Base-by-base conservation (phyloP, 768 basidiomycete species). In the Tephrocybe sp. region DNA sequence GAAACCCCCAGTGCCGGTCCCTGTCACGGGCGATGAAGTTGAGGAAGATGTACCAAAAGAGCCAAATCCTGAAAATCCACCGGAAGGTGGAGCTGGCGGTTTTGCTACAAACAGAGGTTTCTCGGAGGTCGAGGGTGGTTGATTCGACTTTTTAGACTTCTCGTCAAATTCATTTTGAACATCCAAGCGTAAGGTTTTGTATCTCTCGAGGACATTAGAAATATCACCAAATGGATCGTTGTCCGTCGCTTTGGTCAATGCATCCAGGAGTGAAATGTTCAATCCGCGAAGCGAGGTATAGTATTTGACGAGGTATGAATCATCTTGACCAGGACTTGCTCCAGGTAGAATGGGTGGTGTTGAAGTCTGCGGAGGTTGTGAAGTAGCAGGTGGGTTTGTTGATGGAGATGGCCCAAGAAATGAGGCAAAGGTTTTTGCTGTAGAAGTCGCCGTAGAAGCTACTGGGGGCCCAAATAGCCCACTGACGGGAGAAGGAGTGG, bases 221-320 rank as follows among this genome's bases (percentile, higher is more conserved):
- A 88, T 62, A 54, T 91, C 85, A n/a, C 68, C 63, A 62, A 89
- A 90, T 2, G 88, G 84, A 66, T 91, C 87, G 13, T 76, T 69
- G 43, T 85, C 79, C 17, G 87, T 71, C 17, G 80, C 77, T 52
- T 78, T 76, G 26, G 78, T 72, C 48, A 88, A 63, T 12, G 79
- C 75, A n/a, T 76, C 69, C 19, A 86, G 62, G 53, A 90, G 71
- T 2, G 85, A 87, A 31, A 77, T 66, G 60, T 91, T 91, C 36
- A 91, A 74, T 12, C 87, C 88, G 32, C 89, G 83, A n/a, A 91
- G 75, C 20, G 82, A 78, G 35, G 70, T 79, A 68, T 82, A 89
- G 62, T 84, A 89, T 46, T 79, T 78, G 13, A 80, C 57, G 32
- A 75, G 72, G 13, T 59, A 57, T 30, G 69, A 60, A 33, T 66